Percentiles rank a stretch among this genome's conserved stretches.
Conservation (phyloP, 2,329 filamentous ascomycete species). For the Ceratocystis alfenasii region DNA sequence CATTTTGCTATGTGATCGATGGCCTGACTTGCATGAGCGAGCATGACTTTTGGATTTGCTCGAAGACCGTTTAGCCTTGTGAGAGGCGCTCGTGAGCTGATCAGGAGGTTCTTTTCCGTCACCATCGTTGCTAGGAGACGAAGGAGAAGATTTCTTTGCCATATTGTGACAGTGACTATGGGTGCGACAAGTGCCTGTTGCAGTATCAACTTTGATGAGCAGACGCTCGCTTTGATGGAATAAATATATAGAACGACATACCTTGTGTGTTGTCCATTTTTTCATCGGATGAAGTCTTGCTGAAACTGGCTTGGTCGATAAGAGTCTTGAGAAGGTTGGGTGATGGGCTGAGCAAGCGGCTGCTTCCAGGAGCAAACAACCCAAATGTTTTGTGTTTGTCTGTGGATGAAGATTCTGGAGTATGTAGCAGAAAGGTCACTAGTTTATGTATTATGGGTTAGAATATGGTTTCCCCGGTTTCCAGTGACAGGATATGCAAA, state of each 20-base stretch:
- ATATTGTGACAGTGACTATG: not conserved
- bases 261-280: not conserved
- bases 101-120: not conserved
- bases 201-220: not conserved
- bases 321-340: constrained; percentile 9
- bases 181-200: not conserved
- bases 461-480: not conserved
- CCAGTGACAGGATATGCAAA: not conserved
- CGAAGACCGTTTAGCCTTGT: not conserved
- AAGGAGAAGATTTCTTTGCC: not conserved
- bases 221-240: not conserved
- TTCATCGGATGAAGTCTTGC: not conserved
- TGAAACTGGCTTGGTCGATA: constrained; percentile 16
- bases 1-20: not conserved
- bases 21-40: not conserved
- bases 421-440: not conserved
- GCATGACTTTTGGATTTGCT: not conserved
- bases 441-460: not conserved
- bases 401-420: not conserved
- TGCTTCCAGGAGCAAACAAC: constrained; percentile 2
- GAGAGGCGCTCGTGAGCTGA: not conserved
- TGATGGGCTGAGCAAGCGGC: not conserved
- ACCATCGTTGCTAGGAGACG: not conserved
- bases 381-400: constrained; percentile 19
- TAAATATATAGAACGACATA: not conserved